Conservation (phyloP, 2,329 filamentous ascomycete genomes). For the Exophiala dermatitidis region DNA sequence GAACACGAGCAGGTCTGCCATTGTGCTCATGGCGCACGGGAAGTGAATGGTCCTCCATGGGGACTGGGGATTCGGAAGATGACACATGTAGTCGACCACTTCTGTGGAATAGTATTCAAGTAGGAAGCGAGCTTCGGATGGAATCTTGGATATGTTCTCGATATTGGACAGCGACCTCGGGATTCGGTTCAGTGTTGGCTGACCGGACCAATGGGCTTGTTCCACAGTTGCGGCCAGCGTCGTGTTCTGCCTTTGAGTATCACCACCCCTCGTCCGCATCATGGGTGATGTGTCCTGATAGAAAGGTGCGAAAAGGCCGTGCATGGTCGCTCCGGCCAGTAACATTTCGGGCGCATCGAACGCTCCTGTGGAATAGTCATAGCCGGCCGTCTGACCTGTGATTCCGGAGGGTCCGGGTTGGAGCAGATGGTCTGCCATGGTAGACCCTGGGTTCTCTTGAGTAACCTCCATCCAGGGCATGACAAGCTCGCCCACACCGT, state of each 20-base stretch:
- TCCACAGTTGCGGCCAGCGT: background rate
- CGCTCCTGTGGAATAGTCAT: background rate
- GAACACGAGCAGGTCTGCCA: conserved; percentile 9
- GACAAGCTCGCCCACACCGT: conserved; percentile 1
- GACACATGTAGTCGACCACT: conserved; percentile 7
- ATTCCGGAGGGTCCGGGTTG: background rate
- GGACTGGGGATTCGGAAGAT: conserved; percentile 6
- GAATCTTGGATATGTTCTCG: conserved; percentile 7
- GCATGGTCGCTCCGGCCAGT: conserved; percentile 1
- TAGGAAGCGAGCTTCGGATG: conserved; percentile 5
- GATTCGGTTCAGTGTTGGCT: background rate
- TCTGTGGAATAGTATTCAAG: conserved; percentile 10
- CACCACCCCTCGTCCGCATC: background rate
- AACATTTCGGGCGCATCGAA: background rate
- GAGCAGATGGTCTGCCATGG: background rate
- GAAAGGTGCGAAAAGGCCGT: background rate
- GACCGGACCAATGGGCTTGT: background rate
- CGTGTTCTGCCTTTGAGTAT: background rate
- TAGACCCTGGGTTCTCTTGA: background rate
- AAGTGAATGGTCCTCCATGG: conserved; percentile 8
- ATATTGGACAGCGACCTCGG: conserved; percentile 7
- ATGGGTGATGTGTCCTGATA: background rate
- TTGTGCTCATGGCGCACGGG: conserved; percentile 7
- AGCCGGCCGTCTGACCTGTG: background rate
- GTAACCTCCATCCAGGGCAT: conserved; percentile 2